Percentiles rank a stretch among this genome's conserved stretches.
Evolutionary conservation across 371 early-diverging fungal genomes (phyloP).

Genomic region (Lichtheimia ornata): DNA sequence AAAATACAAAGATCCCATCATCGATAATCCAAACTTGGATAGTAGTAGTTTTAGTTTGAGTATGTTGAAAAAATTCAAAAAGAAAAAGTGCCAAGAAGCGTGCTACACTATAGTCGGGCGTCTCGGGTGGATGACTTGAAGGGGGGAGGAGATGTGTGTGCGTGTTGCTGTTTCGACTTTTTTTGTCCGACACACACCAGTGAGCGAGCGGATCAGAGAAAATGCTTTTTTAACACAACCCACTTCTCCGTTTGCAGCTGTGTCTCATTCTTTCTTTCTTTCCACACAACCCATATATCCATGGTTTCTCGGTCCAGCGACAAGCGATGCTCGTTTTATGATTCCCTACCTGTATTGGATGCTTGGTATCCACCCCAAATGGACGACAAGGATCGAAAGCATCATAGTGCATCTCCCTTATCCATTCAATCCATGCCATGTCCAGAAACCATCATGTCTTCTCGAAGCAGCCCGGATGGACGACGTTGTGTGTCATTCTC

Average conservation of each 20-base stretch:
- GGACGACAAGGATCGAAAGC: slow-evolving; percentile 9
- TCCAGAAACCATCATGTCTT: slow-evolving; percentile 1
- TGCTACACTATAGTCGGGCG: neutral
- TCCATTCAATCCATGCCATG: neutral
- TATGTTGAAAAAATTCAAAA: neutral
- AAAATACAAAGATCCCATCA: neutral
- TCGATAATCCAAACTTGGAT: neutral
- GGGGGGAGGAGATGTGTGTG: neutral
- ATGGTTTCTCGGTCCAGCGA: slow-evolving; percentile 10
- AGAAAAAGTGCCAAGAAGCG: neutral
- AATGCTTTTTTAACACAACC: neutral
- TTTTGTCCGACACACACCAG: slow-evolving; percentile 3
- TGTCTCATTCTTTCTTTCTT: slow-evolving; percentile 7
- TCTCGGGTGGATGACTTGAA: no score
- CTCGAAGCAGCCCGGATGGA: neutral
- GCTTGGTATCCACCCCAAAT: slow-evolving; percentile 30
- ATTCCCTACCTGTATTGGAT: slow-evolving; percentile 33
- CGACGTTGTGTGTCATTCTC: slow-evolving; percentile 37
- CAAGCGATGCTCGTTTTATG: slow-evolving; percentile 27
- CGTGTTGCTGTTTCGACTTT: neutral
- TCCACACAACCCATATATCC: slow-evolving; percentile 4
- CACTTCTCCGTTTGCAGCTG: no score
- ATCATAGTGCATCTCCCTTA: slow-evolving; percentile 4
- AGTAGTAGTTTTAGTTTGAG: neutral
- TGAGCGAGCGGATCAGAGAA: neutral